phyloP scores from a whole-genome alignment of 2,329 filamentous ascomycete species.

The Hypoxylon rubiginosum region DNA sequence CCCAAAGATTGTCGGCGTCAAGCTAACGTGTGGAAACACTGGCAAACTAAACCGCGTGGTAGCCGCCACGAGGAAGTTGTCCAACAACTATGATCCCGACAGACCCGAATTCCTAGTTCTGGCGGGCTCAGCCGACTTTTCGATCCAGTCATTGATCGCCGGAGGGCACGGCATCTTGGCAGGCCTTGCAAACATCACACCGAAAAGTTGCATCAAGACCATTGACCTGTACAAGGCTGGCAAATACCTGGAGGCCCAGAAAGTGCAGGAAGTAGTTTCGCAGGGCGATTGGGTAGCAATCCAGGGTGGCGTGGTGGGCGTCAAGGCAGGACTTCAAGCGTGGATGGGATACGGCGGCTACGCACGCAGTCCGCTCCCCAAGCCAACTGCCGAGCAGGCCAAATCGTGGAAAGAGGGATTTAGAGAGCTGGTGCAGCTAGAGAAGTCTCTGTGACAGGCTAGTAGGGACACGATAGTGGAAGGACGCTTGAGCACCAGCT shows the following conservation, averaged over 20 bases:
- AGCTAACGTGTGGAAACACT: constrained; percentile 78
- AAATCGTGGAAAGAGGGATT: constrained; percentile 69
- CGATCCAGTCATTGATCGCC: constrained; percentile 75
- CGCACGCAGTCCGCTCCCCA: constrained; percentile 64
- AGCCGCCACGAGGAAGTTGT: constrained; percentile 65
- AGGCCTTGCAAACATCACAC: constrained; percentile 79
- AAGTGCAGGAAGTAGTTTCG: constrained; percentile 74
- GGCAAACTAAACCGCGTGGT: constrained; percentile 76
- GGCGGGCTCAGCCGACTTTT: constrained; percentile 80
- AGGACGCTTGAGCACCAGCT: constrained; percentile 19
- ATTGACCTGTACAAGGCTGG: constrained; percentile 72
- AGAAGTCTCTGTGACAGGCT: constrained; percentile 61
- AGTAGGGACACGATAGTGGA: constrained; percentile 22
- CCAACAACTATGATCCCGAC: constrained; percentile 51
- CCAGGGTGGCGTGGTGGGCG: constrained; percentile 77
- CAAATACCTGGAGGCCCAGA: constrained; percentile 70
- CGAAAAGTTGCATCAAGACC: constrained; percentile 73
- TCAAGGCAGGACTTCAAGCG: constrained; percentile 76
- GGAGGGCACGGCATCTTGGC: constrained; percentile 80
- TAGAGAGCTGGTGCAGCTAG: constrained; percentile 64
- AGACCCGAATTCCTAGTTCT: constrained; percentile 74
- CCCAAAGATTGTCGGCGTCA: constrained; percentile 76
- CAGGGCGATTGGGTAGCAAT: constrained; percentile 80
- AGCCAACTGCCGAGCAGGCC: constrained; percentile 63
- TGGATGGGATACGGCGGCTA: constrained; percentile 77